Conservation (phyloP, 352 stramenopile genomes). For the Pythium brachiatum region DNA sequence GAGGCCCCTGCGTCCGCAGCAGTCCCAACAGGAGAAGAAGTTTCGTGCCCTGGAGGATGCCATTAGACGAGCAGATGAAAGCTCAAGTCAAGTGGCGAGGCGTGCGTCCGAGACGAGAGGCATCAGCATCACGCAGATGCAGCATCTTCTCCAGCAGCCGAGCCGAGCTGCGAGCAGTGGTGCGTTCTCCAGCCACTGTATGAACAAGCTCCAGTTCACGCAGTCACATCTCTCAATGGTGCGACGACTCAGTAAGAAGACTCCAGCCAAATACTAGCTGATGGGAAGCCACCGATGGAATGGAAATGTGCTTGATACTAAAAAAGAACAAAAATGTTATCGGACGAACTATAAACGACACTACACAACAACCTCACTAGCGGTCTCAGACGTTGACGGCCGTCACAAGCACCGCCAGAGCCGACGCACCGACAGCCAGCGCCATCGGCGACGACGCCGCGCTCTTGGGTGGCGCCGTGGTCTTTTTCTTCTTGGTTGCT, state of each 20-base stretch:
- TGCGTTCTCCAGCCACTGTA: slow-evolving; percentile 4
- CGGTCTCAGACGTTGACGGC: neutral
- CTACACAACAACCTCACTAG: neutral
- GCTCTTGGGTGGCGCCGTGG: neutral
- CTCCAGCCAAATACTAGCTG: neutral
- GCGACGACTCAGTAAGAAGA: slow-evolving; percentile 13
- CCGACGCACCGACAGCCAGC: neutral
- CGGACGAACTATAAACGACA: neutral
- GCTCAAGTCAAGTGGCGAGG: neutral
- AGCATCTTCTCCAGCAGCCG: slow-evolving; percentile 19
- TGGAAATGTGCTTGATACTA: neutral
- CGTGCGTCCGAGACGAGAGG: neutral
- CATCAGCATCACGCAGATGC: slow-evolving; percentile 18
- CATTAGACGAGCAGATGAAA: slow-evolving; percentile 19
- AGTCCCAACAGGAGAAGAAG: slow-evolving; percentile 38
- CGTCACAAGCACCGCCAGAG: neutral
- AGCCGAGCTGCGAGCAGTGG: neutral
- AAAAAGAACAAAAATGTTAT: slow-evolving; percentile 2
- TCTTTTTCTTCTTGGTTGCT: slow-evolving; percentile 15
- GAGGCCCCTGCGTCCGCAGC: no score
- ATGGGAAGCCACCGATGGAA: neutral
- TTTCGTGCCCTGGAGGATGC: slow-evolving; percentile 40
- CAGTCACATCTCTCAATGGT: slow-evolving; percentile 27
- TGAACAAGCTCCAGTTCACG: slow-evolving; percentile 27
- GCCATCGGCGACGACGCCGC: neutral